Conservation (phyloP, 371 early-diverging fungal genomes). For the Actinomortierella ambigua region DNA sequence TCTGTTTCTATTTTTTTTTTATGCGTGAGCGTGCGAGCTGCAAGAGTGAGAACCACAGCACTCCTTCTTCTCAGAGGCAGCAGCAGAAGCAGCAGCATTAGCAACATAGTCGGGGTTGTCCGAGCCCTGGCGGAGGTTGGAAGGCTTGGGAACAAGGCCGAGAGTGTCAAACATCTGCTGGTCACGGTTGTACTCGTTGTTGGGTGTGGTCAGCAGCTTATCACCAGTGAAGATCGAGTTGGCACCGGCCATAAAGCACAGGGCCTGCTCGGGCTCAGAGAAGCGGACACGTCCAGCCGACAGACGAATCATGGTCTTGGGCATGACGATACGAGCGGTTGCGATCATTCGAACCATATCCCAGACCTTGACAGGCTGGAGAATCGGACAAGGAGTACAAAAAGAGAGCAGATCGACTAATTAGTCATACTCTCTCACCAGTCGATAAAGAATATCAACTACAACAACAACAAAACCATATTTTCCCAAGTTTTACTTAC, state of each 20-base stretch:
- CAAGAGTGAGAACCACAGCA: conserved; percentile 25
- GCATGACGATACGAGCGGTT: conserved; percentile 87
- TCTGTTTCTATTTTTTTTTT: no score
- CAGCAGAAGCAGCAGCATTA: conserved; percentile 25
- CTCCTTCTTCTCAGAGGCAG: conserved; percentile 23
- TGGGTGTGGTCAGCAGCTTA: conserved; percentile 84
- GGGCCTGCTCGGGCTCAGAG: conserved; percentile 74
- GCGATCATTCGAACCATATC: conserved; percentile 90
- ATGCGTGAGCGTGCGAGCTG: conserved; percentile 17
- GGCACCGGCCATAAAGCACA: conserved; percentile 89
- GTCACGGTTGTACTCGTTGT: conserved; percentile 78
- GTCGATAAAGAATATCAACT: neutral
- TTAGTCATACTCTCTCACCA: neutral
- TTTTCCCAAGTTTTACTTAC: conserved; percentile 26
- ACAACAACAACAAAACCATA: neutral
- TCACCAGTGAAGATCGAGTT: conserved; percentile 91
- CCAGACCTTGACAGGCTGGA: conserved; percentile 80
- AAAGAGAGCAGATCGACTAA: neutral
- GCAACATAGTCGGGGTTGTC: conserved; percentile 31
- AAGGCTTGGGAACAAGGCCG: conserved; percentile 72
- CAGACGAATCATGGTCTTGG: conserved; percentile 84
- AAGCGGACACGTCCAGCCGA: conserved; percentile 85
- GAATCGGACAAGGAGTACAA: neutral
- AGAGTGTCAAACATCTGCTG: conserved; percentile 78
- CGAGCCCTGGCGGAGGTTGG: conserved; percentile 67